Percentiles rank a stretch among this genome's conserved stretches.
Conservation (phyloP, 2,329 filamentous ascomycete genomes). For the Penicillium freii region DNA sequence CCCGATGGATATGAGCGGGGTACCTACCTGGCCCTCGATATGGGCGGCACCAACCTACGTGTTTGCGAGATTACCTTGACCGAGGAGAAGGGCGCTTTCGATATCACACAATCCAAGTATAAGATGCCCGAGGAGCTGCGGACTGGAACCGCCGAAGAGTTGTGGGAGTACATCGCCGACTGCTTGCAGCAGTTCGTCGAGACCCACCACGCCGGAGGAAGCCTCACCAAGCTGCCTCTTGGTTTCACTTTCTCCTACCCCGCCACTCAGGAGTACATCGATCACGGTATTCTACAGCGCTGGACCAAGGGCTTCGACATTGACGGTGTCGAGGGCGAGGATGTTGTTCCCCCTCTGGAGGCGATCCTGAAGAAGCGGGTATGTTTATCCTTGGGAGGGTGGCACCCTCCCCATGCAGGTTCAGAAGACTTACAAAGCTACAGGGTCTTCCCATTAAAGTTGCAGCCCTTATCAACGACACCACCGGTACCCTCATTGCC, state of each 20-base stretch:
- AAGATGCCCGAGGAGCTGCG: conserved; percentile 91
- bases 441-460: conserved; percentile 89
- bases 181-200: conserved; percentile 88
- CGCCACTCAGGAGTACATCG: conserved; percentile 87
- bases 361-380: conserved; percentile 69
- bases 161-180: conserved; percentile 94
- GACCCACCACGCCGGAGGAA: conserved; percentile 69
- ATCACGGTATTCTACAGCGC: conserved; percentile 85
- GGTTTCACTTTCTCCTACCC: conserved; percentile 98
- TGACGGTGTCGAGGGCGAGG: conserved; percentile 81
- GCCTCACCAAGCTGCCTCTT: conserved; percentile 64
- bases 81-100: conserved; percentile 83
- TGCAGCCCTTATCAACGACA: conserved; percentile 93
- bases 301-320: conserved; percentile 99
- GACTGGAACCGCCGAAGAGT: conserved; percentile 75
- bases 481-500: conserved; percentile 92
- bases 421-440: neutral
- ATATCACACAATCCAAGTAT: conserved; percentile 95
- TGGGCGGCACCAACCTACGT: conserved; percentile 93
- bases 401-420: neutral
- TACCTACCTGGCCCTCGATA: conserved; percentile 84
- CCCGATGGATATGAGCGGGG: conserved; percentile 85
- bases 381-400: conserved; percentile 18
- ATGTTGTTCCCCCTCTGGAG: conserved; percentile 87
- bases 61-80: conserved; percentile 91